Percentiles rank a stretch among this genome's conserved stretches.
Conservation (phyloP, 371 early-diverging fungal species). For the Circinella umbellata region DNA sequence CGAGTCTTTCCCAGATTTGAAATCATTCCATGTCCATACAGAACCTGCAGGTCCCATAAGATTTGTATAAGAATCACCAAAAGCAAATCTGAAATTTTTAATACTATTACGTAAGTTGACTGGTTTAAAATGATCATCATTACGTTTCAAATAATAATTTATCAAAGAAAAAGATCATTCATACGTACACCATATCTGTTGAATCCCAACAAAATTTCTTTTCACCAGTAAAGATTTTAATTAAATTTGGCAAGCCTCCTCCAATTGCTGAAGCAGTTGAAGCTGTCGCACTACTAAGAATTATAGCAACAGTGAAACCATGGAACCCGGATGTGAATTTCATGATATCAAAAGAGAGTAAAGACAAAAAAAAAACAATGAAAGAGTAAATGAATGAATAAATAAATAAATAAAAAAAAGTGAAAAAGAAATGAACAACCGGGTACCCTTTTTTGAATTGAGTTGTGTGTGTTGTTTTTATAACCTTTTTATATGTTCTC, state of each 20-base stretch:
- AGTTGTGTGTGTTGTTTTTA: background rate
- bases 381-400: background rate
- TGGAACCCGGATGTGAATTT: background rate
- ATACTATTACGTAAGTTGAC: background rate
- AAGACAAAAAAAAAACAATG: background rate
- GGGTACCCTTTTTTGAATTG: too few relatives aligned
- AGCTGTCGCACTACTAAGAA: background rate
- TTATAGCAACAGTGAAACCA: background rate
- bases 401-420: background rate
- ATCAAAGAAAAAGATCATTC: too few relatives aligned
- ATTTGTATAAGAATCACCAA: conserved; percentile 22
- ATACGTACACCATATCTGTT: conserved; percentile 9
- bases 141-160: background rate
- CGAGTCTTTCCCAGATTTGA: conserved; percentile 5
- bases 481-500: background rate
- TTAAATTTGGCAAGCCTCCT: background rate
- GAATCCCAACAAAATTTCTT: conserved; percentile 16
- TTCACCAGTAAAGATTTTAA: conserved; percentile 4
- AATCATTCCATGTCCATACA: conserved; percentile 20
- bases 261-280: background rate
- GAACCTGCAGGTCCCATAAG: conserved; percentile 20
- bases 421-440: too few relatives aligned
- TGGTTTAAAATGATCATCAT: background rate
- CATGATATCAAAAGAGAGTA: background rate
- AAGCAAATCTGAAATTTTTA: conserved; percentile 13